phyloP scores from a whole-genome alignment of 441 rosid species.

The Erodium texanum region DNA sequence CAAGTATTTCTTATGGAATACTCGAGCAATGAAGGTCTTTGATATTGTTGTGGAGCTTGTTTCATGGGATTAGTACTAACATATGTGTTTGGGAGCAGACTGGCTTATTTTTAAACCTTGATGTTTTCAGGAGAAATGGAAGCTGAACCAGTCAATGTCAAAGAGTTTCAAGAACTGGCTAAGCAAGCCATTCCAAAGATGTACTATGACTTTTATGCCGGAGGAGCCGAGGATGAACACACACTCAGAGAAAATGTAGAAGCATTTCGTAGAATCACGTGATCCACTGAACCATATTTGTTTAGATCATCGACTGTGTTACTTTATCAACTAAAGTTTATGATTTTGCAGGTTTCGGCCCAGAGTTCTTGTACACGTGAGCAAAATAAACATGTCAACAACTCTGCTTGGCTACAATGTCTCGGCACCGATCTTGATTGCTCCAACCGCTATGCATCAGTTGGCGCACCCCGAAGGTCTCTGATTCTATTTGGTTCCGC shows the following conservation, averaged over 20 bases:
- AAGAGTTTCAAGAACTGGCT: not conserved
- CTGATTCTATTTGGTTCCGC: not conserved
- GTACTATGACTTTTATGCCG: constrained; percentile 1
- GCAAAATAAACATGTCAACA: constrained; percentile 69
- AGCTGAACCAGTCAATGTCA: not conserved
- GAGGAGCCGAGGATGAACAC: not conserved
- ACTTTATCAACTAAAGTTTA: not conserved
- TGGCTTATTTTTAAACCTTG: not conserved
- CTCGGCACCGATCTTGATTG: constrained; percentile 93
- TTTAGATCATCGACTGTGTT: not conserved
- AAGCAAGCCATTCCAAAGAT: not conserved
- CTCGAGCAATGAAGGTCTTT: not conserved
- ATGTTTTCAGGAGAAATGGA: not conserved
- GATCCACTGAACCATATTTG: not conserved
- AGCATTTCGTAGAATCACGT: not conserved
- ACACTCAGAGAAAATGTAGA: not conserved
- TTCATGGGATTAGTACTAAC: not conserved
- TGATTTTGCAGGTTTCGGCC: constrained; percentile 59
- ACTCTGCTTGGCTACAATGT: constrained; percentile 74
- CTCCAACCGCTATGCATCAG: constrained; percentile 93
- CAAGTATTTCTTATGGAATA: not conserved
- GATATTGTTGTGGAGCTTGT: not conserved
- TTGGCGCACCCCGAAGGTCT: constrained; percentile 98
- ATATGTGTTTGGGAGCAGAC: too few relatives aligned
- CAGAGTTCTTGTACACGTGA: constrained; percentile 75